Evolutionary conservation across 2,329 filamentous ascomycete species (phyloP).

Genomic region (Fusarium palustre): DNA sequence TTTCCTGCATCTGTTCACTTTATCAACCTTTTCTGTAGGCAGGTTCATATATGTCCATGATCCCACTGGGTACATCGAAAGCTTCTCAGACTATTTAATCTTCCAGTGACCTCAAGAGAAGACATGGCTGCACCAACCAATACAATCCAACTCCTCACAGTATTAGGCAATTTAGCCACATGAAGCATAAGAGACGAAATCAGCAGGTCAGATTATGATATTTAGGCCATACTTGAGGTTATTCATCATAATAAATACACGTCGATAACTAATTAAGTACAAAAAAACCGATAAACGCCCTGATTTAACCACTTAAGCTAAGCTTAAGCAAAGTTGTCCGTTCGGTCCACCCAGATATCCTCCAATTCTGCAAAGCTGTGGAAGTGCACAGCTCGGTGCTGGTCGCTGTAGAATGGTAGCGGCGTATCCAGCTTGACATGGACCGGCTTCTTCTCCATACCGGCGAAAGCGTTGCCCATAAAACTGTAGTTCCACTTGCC

Average conservation of each 20-base stretch:
- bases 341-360: slow-evolving; percentile 93
- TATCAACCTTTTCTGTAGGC: too few species aligned
- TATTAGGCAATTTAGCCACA: too few species aligned
- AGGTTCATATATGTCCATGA: too few species aligned
- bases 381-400: slow-evolving; percentile 95
- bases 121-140: too few species aligned
- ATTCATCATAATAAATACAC: slow-evolving; percentile 22
- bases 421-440: slow-evolving; percentile 96
- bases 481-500: slow-evolving; percentile 98
- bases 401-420: slow-evolving; percentile 87
- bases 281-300: slow-evolving; percentile 41
- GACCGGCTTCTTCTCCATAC: slow-evolving; percentile 89
- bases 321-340: slow-evolving; percentile 88
- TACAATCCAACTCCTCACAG: too few species aligned
- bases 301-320: slow-evolving; percentile 23
- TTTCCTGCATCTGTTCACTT: too few species aligned
- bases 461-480: slow-evolving; percentile 89
- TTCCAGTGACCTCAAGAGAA: too few species aligned
- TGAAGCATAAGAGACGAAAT: neutral
- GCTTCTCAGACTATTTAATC: too few species aligned
- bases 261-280: slow-evolving; percentile 33
- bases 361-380: slow-evolving; percentile 97
- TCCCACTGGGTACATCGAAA: too few species aligned
- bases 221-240: neutral
- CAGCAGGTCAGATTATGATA: neutral